Evolutionary conservation across 495 filamentous ascomycete genomes (phyloP).

Genomic region (Chaetomium cochliodes): DNA sequence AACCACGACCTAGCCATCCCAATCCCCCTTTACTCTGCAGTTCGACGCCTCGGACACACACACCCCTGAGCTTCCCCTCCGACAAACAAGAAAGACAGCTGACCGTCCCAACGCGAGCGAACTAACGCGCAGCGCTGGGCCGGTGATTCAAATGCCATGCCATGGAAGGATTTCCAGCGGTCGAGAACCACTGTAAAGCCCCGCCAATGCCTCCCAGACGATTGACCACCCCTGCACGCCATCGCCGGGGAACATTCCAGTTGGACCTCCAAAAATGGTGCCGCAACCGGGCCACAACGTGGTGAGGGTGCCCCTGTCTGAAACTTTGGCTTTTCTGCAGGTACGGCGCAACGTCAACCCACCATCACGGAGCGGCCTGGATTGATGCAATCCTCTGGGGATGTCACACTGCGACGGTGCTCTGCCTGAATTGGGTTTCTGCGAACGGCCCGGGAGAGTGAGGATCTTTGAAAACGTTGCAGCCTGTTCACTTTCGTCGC

Average conservation of each 20-base stretch:
- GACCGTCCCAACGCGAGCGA: slow-evolving; percentile 12
- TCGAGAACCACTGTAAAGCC: slow-evolving; percentile 17
- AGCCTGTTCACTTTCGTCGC: neutral
- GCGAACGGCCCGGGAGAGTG: neutral
- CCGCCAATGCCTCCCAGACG: slow-evolving; percentile 26
- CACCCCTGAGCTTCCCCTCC: neutral
- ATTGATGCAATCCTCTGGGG: slow-evolving; percentile 9
- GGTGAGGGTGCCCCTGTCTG: slow-evolving; percentile 22
- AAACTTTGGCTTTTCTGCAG: slow-evolving; percentile 25
- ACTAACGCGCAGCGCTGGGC: slow-evolving; percentile 8
- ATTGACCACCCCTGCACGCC: slow-evolving; percentile 28
- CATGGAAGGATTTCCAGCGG: slow-evolving; percentile 9
- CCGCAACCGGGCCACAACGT: slow-evolving; percentile 14
- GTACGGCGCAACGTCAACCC: slow-evolving; percentile 31
- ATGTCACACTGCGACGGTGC: slow-evolving; percentile 26
- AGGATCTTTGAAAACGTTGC: neutral
- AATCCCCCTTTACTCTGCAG: neutral
- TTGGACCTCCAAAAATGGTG: slow-evolving; percentile 30
- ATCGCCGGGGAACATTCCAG: slow-evolving; percentile 36
- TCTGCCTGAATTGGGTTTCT: slow-evolving; percentile 13
- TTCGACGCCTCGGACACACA: neutral
- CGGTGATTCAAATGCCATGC: slow-evolving; percentile 31
- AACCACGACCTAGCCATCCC: too few relatives aligned
- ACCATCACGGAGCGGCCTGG: slow-evolving; percentile 14
- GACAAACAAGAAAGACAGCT: neutral